Base-by-base conservation (phyloP, 1,139 yeast genomes). In the Suhomyces bribrorum region DNA sequence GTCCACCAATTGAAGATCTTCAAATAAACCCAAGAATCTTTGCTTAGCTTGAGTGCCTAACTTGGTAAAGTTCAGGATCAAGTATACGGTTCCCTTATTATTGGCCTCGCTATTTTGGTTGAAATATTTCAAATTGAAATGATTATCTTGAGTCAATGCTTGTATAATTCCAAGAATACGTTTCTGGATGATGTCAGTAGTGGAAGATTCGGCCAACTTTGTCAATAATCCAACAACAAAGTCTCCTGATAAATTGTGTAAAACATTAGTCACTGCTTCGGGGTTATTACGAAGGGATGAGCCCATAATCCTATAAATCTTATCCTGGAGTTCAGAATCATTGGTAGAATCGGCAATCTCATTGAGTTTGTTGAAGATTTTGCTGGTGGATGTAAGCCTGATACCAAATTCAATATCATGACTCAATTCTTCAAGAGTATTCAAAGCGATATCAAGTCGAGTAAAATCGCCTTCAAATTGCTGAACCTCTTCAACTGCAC, bases 281-380 rank as follows among this genome's bases (percentile, higher is more conserved):
- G 82, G 81, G 53, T 88, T 88, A 56, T 88, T 88, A 51, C 95
- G 73, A 37, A 87, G 65, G 3, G 83, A 60, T 7, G 83, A 67
- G 0, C 79, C 77, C 48, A 83, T 64, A 31, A 81, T 65, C 47
- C 84, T 62, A 29, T 75, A 69, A 1, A 72, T 50, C 35, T 70
- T 53, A 43, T 83, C 87, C 36, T 62, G 64, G 7, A 72, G 45
- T 1, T 25, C 26, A 5, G 26, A 13, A 13, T 45, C 40, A 2
- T 41, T 31, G 5, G 40, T 41, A 4, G 36, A 14, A 11, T 41
- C 37, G 4, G 56, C 50, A 4, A 54, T 36, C 2, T 41, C 38
- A 14, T 47, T 34, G 36, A 69, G 49, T 14, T 45, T 46, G 9
- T 44, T 34, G 37, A 62, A 60, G 1, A 53, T 37, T 2, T 40